Evolutionary conservation across 805 yeast genomes (phyloP).

Genomic region (Yueomyces sinensis): DNA sequence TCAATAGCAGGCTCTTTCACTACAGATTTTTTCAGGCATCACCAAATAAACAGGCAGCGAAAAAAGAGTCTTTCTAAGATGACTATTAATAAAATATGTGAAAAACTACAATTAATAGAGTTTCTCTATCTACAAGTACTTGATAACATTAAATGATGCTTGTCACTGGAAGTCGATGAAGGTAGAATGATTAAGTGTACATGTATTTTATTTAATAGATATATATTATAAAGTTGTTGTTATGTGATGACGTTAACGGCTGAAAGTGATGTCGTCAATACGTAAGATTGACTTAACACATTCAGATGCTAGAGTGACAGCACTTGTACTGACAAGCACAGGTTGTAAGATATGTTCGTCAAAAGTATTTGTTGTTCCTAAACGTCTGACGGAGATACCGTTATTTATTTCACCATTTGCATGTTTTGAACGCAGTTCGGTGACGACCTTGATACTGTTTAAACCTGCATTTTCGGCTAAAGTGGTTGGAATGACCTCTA

Average conservation of each 20-base stretch:
- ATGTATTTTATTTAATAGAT: too few species aligned
- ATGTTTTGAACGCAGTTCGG: slow-evolving; percentile 84
- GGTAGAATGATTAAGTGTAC: too few species aligned
- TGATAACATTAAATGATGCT: too few species aligned
- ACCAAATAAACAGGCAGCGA: too few species aligned
- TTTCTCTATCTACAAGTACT: too few species aligned
- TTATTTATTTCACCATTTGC: slow-evolving; percentile 84
- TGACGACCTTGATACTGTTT: slow-evolving; percentile 81
- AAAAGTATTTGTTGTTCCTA: slow-evolving; percentile 82
- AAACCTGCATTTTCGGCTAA: slow-evolving; percentile 92
- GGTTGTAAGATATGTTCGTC: slow-evolving; percentile 96
- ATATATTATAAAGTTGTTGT: too few species aligned
- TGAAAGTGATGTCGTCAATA: slow-evolving; percentile 92
- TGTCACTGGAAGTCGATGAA: too few species aligned
- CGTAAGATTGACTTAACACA: slow-evolving; percentile 91
- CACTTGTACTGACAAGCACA: slow-evolving; percentile 85
- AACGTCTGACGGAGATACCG: slow-evolving; percentile 91
- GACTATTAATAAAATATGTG: too few species aligned
- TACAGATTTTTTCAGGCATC: too few species aligned
- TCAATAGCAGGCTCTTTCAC: too few species aligned
- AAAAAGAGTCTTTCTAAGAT: too few species aligned
- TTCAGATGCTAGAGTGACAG: slow-evolving; percentile 89
- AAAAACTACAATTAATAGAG: too few species aligned
- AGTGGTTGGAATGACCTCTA: slow-evolving; percentile 88
- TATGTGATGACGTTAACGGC: slow-evolving; percentile 60